A percentile compares a stretch with the other conserved stretches of the same genome.
Conservation (phyloP, 768 basidiomycete species). For the Amanita muscaria region DNA sequence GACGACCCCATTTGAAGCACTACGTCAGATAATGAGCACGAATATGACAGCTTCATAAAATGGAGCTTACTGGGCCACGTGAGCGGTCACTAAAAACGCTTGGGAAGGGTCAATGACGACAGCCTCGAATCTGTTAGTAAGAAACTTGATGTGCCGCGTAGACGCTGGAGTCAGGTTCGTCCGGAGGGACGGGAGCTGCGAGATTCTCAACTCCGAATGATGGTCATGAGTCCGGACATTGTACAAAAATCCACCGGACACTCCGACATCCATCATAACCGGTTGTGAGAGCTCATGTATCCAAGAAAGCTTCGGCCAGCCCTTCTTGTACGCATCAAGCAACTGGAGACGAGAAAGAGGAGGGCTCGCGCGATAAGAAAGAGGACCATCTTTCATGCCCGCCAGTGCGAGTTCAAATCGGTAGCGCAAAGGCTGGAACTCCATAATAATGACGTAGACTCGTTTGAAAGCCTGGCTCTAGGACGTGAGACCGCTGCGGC, state of each 20-base stretch:
- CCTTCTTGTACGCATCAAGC: conserved; percentile 35
- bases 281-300: conserved; percentile 37
- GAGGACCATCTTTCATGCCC: conserved; percentile 44
- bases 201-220: conserved; percentile 33
- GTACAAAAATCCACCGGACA: conserved; percentile 40
- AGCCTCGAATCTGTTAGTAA: conserved; percentile 33
- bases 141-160: conserved; percentile 37
- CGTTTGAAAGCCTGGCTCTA: conserved; percentile 35
- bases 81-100: conserved; percentile 34
- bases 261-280: conserved; percentile 27
- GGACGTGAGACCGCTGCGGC: conserved; percentile 8
- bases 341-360: conserved; percentile 36
- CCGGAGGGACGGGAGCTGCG: conserved; percentile 41
- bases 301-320: conserved; percentile 42
- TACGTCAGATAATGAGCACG: conserved; percentile 12
- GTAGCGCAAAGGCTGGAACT: conserved; percentile 40
- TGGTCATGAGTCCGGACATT: conserved; percentile 30
- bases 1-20: conserved; percentile 31
- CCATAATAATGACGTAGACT: conserved; percentile 35
- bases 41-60: background rate
- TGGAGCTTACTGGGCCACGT: conserved; percentile 29
- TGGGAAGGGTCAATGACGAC: conserved; percentile 38
- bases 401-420: conserved; percentile 38
- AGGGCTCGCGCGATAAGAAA: conserved; percentile 27
- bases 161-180: conserved; percentile 33